phyloP scores from a whole-genome alignment of 805 yeast genomes.

The Suhomyces faveliae region DNA sequence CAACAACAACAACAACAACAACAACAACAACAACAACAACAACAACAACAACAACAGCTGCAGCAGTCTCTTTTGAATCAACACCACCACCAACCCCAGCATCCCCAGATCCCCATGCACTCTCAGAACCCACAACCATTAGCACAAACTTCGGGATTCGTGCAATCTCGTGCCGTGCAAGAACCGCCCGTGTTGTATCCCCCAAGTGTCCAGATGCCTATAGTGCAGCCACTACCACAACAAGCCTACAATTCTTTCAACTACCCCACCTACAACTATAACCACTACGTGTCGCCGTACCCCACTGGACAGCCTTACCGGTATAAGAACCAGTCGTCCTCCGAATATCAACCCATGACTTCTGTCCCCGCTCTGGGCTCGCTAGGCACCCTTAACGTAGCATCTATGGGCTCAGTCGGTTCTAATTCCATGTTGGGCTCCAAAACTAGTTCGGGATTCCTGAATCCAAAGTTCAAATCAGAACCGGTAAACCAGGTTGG shows the following conservation, averaged over 20 bases:
- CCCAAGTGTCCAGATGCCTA: slow-evolving; percentile 3
- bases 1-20: slow-evolving; percentile 6
- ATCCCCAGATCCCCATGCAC: slow-evolving; percentile 5
- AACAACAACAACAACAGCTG: slow-evolving; percentile 5
- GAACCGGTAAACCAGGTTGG: slow-evolving; percentile 8
- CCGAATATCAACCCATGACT: background rate
- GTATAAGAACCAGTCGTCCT: background rate
- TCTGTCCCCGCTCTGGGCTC: background rate
- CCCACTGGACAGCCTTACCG: background rate
- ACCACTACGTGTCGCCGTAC: slow-evolving; percentile 1
- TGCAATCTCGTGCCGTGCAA: background rate
- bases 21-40: slow-evolving; percentile 8
- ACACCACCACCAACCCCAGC: slow-evolving; percentile 1
- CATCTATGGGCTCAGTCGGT: background rate
- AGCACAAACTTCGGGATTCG: background rate
- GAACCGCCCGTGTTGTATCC: slow-evolving; percentile 2
- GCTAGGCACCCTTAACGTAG: background rate
- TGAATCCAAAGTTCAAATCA: slow-evolving; percentile 5
- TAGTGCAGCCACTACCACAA: slow-evolving; percentile 7
- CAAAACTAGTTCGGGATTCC: background rate
- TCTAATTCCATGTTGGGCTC: background rate
- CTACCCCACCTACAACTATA: background rate
- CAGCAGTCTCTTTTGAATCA: slow-evolving; percentile 5
- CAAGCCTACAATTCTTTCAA: background rate
- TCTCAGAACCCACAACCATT: slow-evolving; percentile 5